phyloP scores from a whole-genome alignment of 371 early-diverging fungal species.

The Rhizopus delemar region DNA sequence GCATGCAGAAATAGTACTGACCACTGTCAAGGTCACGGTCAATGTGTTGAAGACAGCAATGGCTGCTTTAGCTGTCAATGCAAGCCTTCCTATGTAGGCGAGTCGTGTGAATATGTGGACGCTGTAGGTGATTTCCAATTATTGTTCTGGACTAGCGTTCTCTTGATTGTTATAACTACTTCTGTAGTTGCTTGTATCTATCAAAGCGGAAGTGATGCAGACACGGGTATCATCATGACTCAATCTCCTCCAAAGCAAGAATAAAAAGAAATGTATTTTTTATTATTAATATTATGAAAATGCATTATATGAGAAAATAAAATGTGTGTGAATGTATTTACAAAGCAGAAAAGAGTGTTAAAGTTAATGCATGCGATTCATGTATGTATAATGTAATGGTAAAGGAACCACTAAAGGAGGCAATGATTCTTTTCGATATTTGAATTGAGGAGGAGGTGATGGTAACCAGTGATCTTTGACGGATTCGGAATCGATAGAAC shows the following conservation, averaged over 20 bases:
- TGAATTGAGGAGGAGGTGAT: constrained; percentile 17
- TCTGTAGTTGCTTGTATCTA: constrained; percentile 45
- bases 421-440: constrained; percentile 6
- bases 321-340: not conserved
- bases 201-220: constrained; percentile 37
- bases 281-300: not conserved
- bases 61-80: constrained; percentile 44
- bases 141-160: constrained; percentile 50
- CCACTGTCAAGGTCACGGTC: constrained; percentile 39
- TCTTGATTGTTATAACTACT: constrained; percentile 37
- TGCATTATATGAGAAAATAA: not conserved
- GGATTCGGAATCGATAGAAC: constrained; percentile 25
- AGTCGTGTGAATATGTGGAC: constrained; percentile 40
- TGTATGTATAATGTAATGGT: constrained; percentile 19
- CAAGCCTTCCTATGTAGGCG: constrained; percentile 31
- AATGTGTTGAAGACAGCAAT: constrained; percentile 27
- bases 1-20: constrained; percentile 38
- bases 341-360: not conserved
- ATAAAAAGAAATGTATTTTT: constrained; percentile 23
- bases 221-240: constrained; percentile 40
- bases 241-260: constrained; percentile 50
- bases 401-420: constrained; percentile 28
- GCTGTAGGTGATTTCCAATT: constrained; percentile 48
- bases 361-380: constrained; percentile 23
- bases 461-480: constrained; percentile 24